phyloP scores from a whole-genome alignment of 1,139 yeast genomes.

The Scheffersomyces insectosa region DNA sequence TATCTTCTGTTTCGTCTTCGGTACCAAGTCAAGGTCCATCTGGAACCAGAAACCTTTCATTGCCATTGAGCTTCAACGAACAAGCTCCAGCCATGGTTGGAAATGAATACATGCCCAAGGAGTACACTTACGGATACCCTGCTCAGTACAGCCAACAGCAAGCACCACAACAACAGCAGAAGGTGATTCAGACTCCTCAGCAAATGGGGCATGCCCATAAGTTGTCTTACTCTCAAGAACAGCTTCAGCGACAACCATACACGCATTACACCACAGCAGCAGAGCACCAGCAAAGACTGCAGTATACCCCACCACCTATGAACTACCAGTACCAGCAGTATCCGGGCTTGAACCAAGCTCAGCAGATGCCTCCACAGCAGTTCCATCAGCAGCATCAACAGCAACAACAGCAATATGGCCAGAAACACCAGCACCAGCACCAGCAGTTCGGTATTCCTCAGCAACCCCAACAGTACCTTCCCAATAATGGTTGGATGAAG shows the following conservation, averaged over 20 bases:
- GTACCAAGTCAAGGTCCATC: neutral
- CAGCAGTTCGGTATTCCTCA: neutral
- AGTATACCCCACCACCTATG: neutral
- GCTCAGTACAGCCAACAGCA: conserved; percentile 1
- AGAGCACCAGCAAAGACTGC: neutral
- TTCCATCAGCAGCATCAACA: neutral
- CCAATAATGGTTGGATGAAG: neutral
- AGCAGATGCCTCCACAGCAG: neutral
- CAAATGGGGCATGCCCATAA: neutral
- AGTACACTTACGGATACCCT: neutral
- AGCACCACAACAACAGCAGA: neutral
- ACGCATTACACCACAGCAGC: neutral
- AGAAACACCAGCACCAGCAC: neutral
- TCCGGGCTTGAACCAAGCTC: neutral
- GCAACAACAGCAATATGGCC: neutral
- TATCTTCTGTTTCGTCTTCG: neutral
- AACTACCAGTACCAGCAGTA: neutral
- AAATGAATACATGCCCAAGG: neutral
- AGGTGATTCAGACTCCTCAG: neutral
- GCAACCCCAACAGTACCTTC: neutral
- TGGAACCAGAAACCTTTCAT: conserved; percentile 10
- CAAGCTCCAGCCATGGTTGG: neutral
- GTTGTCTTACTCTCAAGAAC: neutral
- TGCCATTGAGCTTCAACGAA: conserved; percentile 8
- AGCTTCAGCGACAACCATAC: neutral